Evolutionary conservation across 192 early-diverging fungal species (phyloP), one percentile per base, ranked within the genome.

Genomic region (Pilobolus umbonatus): DNA sequence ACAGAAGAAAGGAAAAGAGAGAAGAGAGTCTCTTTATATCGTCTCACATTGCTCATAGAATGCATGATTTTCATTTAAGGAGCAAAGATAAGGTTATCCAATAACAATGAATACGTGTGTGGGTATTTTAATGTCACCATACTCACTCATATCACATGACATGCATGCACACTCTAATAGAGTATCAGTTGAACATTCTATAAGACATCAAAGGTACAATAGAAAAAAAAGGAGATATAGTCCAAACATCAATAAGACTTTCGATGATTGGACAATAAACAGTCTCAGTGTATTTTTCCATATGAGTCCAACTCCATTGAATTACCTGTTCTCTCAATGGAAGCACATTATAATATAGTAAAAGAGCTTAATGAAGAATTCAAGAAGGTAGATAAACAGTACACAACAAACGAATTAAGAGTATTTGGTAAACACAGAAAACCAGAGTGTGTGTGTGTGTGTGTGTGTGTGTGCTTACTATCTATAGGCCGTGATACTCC

Each of bases 341-440:
- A 59, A 25, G 28, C 30, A 0, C 57, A 59, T 45, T 29, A 35
- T 11, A 17, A 47, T 19, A 47, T 59, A 25, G 31, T 59, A 35
- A 45, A 47, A 11, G 34, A 36, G 6, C 29, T 59, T 15, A n/a
- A 59, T 10, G 29, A 46, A 14, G 57, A 47, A 25, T 59, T 59
- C n/a, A 34, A 36, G 34, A 22, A 44, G 9, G 22, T 59, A 8
- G 62, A 65, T 32, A 45, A 39, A 26, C 38, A 57, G 26, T 65
- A 57, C 45, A 14, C 30, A 26, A 44, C 45, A 9, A 55, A 48
- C n/a, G 55, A 65, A 50, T 25, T 65, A n/a, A 21, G 62, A 43
- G 55, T 65, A 26, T 65, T 65, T 52, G 62, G 62, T 65, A 34
- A 35, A 53, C 32, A 32, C 0, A 24, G 26, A 46, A 26, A 26